Evolutionary conservation across 192 early-diverging fungal genomes (phyloP), one percentile per base, ranked within the genome.

Genomic region (Cetraspora pellucida): DNA sequence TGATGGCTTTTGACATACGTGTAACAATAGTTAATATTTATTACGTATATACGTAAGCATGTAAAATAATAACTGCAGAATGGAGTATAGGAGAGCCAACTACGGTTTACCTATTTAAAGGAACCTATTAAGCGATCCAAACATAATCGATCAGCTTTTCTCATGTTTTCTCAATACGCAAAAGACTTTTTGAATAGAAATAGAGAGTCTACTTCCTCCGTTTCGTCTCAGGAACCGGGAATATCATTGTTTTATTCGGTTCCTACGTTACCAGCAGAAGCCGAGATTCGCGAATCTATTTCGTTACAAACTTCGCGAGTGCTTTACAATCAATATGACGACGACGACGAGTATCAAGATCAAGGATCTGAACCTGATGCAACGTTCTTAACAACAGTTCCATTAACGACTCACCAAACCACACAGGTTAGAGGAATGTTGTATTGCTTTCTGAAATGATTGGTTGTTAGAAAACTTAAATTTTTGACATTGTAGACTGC

Each of bases 401-500:
- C 47, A n/a, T 72, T 27, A 17, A 1, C 21, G 2, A 23, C 30
- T 11, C 27, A 30, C 25, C 17, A 54, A 49, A 37, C 37, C 28
- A 72, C 21, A 14, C 69, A 72, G 45, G 69, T 72, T 14, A 72
- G 30, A 9, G 52, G 2, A 19, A 5, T 2, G 13, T 6, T 9
- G 2, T 54, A 30, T 16, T 43, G 4, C 9, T 43, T 7, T 9
- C 30, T n/a, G 31, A 19, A 3, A 16, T 6, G 14, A 55, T 43
- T 1, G n/a, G n/a, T 44, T 44, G 37, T 1, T 37, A 7, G n/a
- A 0, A 8, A 44, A 49, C 17, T n/a, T 6, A 74, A 27, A 23
- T 4, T 25, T 6, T 74, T 46, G 2, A 13, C 25, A n/a, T 21
- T 52, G 10, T 69, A 89, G 87, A 83, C 82, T 66, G 86, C 87